Conservation (phyloP, 306 rosid species). For the Nissolia schottii region DNA sequence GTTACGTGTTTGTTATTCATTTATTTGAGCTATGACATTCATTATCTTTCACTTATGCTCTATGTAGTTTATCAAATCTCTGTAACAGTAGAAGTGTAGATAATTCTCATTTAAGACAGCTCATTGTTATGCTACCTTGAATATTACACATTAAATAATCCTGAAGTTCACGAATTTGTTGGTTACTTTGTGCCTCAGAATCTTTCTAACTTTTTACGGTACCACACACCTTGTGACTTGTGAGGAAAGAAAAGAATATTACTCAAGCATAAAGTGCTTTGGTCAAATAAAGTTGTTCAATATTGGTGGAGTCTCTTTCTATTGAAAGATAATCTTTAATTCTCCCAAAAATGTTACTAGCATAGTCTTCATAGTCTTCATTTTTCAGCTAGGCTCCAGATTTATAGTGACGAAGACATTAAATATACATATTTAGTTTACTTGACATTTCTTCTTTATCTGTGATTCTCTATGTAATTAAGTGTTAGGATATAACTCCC, state of each 20-base stretch:
- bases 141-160: background rate
- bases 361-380: background rate
- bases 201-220: background rate
- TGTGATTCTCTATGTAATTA: background rate
- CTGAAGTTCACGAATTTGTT: background rate
- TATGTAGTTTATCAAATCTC: background rate
- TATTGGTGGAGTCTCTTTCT: background rate
- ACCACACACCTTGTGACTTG: background rate
- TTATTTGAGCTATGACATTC: background rate
- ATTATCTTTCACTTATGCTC: background rate
- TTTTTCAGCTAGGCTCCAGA: background rate
- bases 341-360: background rate
- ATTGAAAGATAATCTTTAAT: background rate
- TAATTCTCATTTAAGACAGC: background rate
- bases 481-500: background rate
- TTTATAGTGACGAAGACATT: background rate
- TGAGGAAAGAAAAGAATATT: background rate
- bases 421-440: background rate
- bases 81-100: background rate
- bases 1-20: background rate
- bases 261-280: background rate
- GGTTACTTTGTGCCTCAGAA: background rate
- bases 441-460: constrained; percentile 5
- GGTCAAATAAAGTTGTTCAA: background rate
- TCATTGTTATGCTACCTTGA: background rate